These are phyloP conservation scores for Phytophthora ohioensis DNA, from an alignment of 352 stramenopile genomes.

Conservation along the genomic window DNA sequence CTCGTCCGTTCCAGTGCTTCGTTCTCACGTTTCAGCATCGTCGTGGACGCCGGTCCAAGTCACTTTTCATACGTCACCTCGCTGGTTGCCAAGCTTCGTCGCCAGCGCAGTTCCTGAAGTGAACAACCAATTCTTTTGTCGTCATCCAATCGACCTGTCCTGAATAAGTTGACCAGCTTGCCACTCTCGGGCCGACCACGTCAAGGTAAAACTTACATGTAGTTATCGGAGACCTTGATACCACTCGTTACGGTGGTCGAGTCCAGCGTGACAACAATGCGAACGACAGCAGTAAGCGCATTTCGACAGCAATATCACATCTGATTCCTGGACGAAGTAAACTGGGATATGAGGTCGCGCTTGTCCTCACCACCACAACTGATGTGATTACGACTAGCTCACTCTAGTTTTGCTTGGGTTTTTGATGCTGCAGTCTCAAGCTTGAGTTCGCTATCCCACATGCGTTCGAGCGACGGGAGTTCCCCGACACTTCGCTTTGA, in stretches of 20 bases:
- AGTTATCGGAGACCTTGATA: constrained; percentile 9
- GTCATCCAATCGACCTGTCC: no score
- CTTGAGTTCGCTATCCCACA: constrained; percentile 27
- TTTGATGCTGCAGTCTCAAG: constrained; percentile 22
- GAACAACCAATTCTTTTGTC: no score
- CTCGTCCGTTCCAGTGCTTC: no score
- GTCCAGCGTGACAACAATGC: constrained; percentile 1
- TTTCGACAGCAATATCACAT: constrained; percentile 30
- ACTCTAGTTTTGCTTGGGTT: background rate
- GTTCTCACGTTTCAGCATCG: no score
- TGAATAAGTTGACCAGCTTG: no score
- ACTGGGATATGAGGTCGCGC: constrained; percentile 39
- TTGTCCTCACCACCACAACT: constrained; percentile 10
- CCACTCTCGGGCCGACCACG: no score
- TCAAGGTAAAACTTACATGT: background rate
- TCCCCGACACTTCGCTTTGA: constrained; percentile 8
- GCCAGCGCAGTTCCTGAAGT: no score
- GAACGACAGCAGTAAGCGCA: constrained; percentile 4
- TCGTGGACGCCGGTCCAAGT: no score
- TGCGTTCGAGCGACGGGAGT: constrained; percentile 29
- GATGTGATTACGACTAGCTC: constrained; percentile 26
- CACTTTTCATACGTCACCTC: no score
- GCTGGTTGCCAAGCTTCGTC: no score
- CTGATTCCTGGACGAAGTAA: constrained; percentile 29
- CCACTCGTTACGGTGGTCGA: constrained; percentile 6